Evolutionary conservation across 1,139 yeast genomes (phyloP).

Genomic region (Diutina neorugosa): DNA sequence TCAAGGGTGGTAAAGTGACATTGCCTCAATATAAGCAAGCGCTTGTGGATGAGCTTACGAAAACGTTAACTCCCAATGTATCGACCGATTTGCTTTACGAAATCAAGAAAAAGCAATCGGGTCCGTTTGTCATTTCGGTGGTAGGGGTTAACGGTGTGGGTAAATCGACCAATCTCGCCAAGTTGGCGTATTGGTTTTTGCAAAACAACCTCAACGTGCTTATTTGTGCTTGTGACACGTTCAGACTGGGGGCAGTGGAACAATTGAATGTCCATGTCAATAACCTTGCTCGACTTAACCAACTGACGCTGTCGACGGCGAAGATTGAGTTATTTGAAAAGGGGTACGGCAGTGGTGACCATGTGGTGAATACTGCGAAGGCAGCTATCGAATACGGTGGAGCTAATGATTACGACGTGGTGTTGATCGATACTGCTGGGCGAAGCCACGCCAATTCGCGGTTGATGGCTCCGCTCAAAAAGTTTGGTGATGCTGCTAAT

Average conservation of each 20-base stretch:
- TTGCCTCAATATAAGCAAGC: conserved; percentile 35
- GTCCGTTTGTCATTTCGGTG: conserved; percentile 86
- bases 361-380: conserved; percentile 88
- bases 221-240: conserved; percentile 96
- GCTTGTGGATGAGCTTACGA: conserved; percentile 63
- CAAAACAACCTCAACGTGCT: conserved; percentile 81
- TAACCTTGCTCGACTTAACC: conserved; percentile 48
- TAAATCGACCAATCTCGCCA: conserved; percentile 77
- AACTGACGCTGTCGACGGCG: conserved; percentile 28
- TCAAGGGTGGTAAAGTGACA: conserved; percentile 19
- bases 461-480: conserved; percentile 89
- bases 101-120: conserved; percentile 38
- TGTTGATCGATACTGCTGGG: conserved; percentile 94
- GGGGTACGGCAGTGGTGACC: conserved; percentile 93
- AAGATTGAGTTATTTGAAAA: conserved; percentile 79
- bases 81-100: conserved; percentile 82
- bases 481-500: conserved; percentile 89
- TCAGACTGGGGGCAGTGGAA: conserved; percentile 96
- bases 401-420: conserved; percentile 58
- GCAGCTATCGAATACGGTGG: conserved; percentile 77
- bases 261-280: conserved; percentile 90
- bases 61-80: conserved; percentile 83
- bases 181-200: conserved; percentile 87
- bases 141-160: conserved; percentile 99
- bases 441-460: conserved; percentile 93